phyloP scores from a whole-genome alignment of 805 yeast species.

The Barnettozyma vustinii region DNA sequence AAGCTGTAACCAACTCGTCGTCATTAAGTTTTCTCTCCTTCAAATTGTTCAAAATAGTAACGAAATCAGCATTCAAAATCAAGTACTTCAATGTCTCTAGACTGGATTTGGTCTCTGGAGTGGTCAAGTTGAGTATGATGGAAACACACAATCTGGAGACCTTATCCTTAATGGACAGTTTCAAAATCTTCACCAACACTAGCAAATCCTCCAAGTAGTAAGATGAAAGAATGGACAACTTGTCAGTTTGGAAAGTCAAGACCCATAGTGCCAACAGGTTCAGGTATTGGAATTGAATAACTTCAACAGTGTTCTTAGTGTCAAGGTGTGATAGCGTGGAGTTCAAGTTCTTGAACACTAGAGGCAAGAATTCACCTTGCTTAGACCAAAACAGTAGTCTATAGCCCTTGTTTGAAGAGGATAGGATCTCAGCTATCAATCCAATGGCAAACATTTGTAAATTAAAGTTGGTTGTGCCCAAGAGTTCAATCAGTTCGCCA shows the following conservation, averaged over 20 bases:
- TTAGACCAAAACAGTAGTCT: conserved; percentile 46
- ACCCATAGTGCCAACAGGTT: conserved; percentile 79
- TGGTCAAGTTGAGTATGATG: conserved; percentile 57
- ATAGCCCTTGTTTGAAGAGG: conserved; percentile 38
- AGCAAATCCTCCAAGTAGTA: conserved; percentile 43
- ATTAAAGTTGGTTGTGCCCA: conserved; percentile 36
- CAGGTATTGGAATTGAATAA: conserved; percentile 73
- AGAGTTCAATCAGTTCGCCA: conserved; percentile 12
- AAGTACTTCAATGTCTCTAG: conserved; percentile 58
- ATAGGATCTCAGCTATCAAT: conserved; percentile 54
- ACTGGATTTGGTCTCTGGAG: conserved; percentile 31
- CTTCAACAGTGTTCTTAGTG: conserved; percentile 20
- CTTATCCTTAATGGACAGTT: conserved; percentile 87
- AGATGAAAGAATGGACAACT: conserved; percentile 49
- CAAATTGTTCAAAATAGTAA: conserved; percentile 60
- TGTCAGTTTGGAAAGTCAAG: conserved; percentile 59
- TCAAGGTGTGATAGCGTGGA: conserved; percentile 21
- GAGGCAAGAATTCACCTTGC: conserved; percentile 40
- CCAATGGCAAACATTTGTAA: conserved; percentile 61
- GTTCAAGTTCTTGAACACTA: conserved; percentile 41
- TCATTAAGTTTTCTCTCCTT: conserved; percentile 92
- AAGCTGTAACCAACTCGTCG: conserved; percentile 78
- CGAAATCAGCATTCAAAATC: conserved; percentile 68
- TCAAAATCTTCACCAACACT: conserved; percentile 47
- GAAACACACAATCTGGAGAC: conserved; percentile 81